Base-by-base conservation (phyloP, 441 rosid species). In the Arabidopsis lyrata region DNA sequence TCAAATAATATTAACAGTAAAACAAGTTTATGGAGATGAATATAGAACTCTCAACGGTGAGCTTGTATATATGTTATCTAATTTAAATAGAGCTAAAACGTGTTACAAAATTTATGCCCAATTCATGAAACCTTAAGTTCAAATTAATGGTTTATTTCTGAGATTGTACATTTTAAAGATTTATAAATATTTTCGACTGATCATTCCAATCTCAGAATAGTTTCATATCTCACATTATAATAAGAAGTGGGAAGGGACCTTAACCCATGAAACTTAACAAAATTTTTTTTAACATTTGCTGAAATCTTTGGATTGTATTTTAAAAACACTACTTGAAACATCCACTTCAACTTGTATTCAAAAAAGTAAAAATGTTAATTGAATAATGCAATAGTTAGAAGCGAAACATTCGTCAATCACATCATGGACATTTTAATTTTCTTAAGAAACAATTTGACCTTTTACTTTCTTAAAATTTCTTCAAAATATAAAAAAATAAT, bases 1-100 rank as follows among this genome's bases (percentile, higher is more conserved):
- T 36, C 24, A 10, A 54, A 27, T 63, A 5, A 44, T 63, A 5
- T 27, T 59, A 45, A 47, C 38, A 10, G 53, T 54, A 34, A 66
- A 66, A 39, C 18, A 39, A 62, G 34, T 38, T 64, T 63, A 70
- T 77, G 34, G 11, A 77, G 22, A 36, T 77, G 9, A 64, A 64
- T 56, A 70, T 34, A 59, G 38, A 67, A 41, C 3, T 3, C 32
- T 45, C 49, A 42, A 42, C 6, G 18, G 39, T 35, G 42, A 41
- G n/a, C 36, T 53, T 63, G 14, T 53, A 20, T 10, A 24, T 24
- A 24, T 22, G 4, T 10, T 29, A 29, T 2, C 1, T 59, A 5
- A 6, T 47, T 10, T 44, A 8, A 22, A 14, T 36, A 22, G n/a
- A 68, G 32, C 3, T 8, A n/a, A 3, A 48, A 36, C 18, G 42